A percentile compares a stretch with the other conserved stretches of the same genome.
phyloP scores from a whole-genome alignment of 176 grass and related monocot genomes.

The Juncus effusus region DNA sequence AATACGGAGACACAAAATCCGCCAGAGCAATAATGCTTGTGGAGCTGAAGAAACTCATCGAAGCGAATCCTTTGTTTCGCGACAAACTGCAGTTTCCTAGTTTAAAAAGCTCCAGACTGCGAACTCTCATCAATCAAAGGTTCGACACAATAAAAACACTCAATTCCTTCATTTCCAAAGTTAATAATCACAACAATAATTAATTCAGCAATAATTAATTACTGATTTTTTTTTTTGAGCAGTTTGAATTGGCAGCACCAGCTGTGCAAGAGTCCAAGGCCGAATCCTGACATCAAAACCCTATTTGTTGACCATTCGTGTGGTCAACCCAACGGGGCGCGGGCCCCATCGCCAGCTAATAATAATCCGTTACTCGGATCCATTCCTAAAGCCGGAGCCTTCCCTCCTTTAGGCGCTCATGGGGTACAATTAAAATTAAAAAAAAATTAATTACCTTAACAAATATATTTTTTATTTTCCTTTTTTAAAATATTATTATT shows the following conservation, averaged over 20 bases:
- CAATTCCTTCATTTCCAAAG: not conserved
- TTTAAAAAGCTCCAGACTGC: constrained; percentile 68
- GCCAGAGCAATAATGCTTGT: constrained; percentile 79
- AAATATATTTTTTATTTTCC: not conserved
- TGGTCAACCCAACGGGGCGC: constrained; percentile 75
- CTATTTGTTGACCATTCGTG: constrained; percentile 93
- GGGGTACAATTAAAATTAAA: constrained; percentile 63
- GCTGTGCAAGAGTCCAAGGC: constrained; percentile 82
- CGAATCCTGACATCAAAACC: constrained; percentile 96
- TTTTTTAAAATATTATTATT: constrained; percentile 15
- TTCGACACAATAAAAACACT: not conserved
- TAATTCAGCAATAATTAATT: not conserved
- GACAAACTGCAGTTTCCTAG: constrained; percentile 83
- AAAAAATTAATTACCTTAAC: not conserved
- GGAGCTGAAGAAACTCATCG: constrained; percentile 77
- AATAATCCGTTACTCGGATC: constrained; percentile 65
- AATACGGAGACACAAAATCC: constrained; percentile 84
- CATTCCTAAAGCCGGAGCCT: constrained; percentile 69
- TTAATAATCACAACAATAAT: not conserved
- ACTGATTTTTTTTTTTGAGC: constrained; percentile 26
- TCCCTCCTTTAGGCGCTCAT: constrained; percentile 69
- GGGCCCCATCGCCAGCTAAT: constrained; percentile 70
- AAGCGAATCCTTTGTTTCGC: constrained; percentile 77
- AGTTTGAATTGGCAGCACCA: constrained; percentile 99
- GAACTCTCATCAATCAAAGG: constrained; percentile 90